These are phyloP conservation scores for Fusarium sp. DNA, from an alignment of 2,329 filamentous ascomycete species.

Conservation along the genomic window DNA sequence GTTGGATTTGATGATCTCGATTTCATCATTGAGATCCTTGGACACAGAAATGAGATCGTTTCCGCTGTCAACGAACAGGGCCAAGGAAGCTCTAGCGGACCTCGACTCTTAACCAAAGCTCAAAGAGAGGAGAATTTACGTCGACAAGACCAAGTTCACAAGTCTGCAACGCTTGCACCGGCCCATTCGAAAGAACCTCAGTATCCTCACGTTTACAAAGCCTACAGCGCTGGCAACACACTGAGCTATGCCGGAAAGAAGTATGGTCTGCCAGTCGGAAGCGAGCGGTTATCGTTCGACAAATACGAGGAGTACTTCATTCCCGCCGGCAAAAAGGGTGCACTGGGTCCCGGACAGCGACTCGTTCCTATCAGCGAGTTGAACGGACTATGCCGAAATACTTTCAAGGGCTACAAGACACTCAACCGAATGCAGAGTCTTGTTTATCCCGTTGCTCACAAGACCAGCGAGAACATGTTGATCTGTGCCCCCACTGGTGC, in stretches of 20 bases:
- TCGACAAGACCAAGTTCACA: constrained; percentile 83
- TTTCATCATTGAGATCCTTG: constrained; percentile 89
- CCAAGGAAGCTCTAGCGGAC: constrained; percentile 51
- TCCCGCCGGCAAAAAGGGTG: constrained; percentile 83
- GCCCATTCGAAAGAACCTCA: constrained; percentile 77
- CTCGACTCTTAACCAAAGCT: constrained; percentile 75
- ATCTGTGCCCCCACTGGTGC: constrained; percentile 98
- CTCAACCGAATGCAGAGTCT: constrained; percentile 99
- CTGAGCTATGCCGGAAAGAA: constrained; percentile 82
- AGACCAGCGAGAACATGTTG: constrained; percentile 97
- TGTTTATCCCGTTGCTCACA: constrained; percentile 94
- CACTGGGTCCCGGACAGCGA: constrained; percentile 76
- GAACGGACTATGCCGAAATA: constrained; percentile 89
- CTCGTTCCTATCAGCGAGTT: constrained; percentile 83
- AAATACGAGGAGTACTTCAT: constrained; percentile 92
- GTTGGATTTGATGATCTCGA: constrained; percentile 95
- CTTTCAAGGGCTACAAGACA: constrained; percentile 92
- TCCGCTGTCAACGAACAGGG: constrained; percentile 54
- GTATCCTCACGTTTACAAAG: constrained; percentile 94
- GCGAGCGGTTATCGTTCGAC: constrained; percentile 73
- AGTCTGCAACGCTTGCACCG: constrained; percentile 76
- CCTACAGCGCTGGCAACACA: constrained; percentile 85
- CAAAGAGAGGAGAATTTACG: constrained; percentile 84
- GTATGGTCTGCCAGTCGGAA: constrained; percentile 84
- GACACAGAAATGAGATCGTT: constrained; percentile 76